Percentiles rank a stretch among this genome's conserved stretches.
Evolutionary conservation across 768 basidiomycete genomes (phyloP).

Genomic region (Paxillus ammoniavirescens): DNA sequence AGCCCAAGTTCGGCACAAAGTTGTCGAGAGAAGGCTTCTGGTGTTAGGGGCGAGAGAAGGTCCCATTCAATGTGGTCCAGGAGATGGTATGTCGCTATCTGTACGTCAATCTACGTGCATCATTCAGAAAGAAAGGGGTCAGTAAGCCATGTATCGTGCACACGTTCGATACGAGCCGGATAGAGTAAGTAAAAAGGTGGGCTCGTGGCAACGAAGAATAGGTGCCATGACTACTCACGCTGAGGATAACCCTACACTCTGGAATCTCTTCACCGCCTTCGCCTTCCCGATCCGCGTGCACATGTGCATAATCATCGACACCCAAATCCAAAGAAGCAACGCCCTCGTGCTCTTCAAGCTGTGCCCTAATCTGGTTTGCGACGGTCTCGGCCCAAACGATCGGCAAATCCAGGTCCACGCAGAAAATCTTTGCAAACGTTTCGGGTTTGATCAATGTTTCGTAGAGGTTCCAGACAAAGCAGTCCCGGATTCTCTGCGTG

Average conservation of each 20-base stretch:
- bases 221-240: conserved; percentile 45
- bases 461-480: conserved; percentile 94
- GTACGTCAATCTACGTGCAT: conserved; percentile 84
- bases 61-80: conserved; percentile 99
- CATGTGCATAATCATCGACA: conserved; percentile 28
- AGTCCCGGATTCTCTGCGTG: conserved; percentile 87
- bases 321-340: conserved; percentile 77
- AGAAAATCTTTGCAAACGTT: conserved; percentile 83
- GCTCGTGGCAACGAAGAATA: conserved; percentile 1
- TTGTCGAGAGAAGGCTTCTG: conserved; percentile 76
- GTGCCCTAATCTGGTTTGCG: conserved; percentile 83
- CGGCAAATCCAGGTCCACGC: conserved; percentile 83
- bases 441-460: conserved; percentile 86
- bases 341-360: conserved; percentile 87
- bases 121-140: conserved; percentile 4
- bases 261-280: conserved; percentile 64
- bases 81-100: conserved; percentile 88
- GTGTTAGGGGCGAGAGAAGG: conserved; percentile 87
- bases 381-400: conserved; percentile 69
- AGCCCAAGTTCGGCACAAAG: conserved; percentile 88
- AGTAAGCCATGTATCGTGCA: conserved; percentile 8
- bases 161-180: conserved; percentile 19
- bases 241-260: conserved; percentile 81
- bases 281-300: conserved; percentile 12
- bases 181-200: conserved; percentile 7